Conservation (phyloP, 1,139 yeast genomes). For the Magnusiomyces suaveolens region DNA sequence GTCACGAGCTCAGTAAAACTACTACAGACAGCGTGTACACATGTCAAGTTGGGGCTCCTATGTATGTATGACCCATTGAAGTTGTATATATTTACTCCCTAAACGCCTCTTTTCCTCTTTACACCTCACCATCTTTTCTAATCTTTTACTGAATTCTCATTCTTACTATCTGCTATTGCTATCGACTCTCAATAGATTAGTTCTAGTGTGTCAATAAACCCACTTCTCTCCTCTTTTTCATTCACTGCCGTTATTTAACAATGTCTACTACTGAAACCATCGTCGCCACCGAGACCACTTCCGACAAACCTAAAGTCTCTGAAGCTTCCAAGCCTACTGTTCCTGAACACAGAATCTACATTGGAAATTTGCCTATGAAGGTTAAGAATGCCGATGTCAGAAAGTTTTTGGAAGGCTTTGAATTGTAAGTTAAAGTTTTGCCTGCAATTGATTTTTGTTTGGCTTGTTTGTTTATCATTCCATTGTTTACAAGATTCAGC, state of each 20-base stretch:
- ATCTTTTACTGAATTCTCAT: not conserved
- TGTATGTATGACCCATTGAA: no score
- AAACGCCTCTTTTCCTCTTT: not conserved
- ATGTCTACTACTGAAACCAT: slow-evolving; percentile 6
- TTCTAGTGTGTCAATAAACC: slow-evolving; percentile 1
- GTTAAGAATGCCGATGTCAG: slow-evolving; percentile 23
- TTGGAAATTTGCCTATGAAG: slow-evolving; percentile 30
- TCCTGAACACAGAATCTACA: slow-evolving; percentile 19
- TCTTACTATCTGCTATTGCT: not conserved
- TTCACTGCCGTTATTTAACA: not conserved
- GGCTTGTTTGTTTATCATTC: not conserved
- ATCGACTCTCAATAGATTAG: slow-evolving; percentile 1
- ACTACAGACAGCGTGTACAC: no score
- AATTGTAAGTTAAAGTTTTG: slow-evolving; percentile 31
- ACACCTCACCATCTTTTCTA: not conserved
- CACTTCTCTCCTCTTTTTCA: not conserved
- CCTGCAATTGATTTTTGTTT: not conserved
- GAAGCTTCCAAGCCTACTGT: not conserved
- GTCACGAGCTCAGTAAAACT: no score
- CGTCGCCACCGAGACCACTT: not conserved
- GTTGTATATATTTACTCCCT: no score
- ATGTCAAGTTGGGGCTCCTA: no score
- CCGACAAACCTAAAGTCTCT: not conserved
- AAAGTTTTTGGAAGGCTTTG: slow-evolving; percentile 24
- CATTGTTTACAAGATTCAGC: not conserved